Base-by-base conservation (phyloP, 2,329 filamentous ascomycete genomes). In the Verticillium klebahnii region DNA sequence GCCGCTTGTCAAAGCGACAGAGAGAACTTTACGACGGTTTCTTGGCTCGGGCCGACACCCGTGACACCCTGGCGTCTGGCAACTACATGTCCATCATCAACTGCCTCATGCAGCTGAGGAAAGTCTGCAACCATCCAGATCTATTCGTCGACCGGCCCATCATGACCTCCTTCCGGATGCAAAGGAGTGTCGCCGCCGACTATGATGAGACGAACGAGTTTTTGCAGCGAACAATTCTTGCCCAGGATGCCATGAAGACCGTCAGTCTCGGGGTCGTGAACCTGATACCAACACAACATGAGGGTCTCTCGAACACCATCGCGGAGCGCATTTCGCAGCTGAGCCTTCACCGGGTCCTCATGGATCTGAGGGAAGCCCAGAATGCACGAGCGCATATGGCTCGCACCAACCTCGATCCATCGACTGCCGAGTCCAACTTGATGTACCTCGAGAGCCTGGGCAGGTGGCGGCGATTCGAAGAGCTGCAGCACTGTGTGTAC, bases 41-140 rank as follows among this genome's bases (percentile, higher is more conserved):
- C 75, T 87, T 99, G 78, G 92, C 92, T 37, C 88, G 93, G 61
- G 89, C 90, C 3, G 92, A 97, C 69, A 98, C 95, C 0, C 89
- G 92, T 66, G 90, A 92, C 63, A 97, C 93, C 0, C 80, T 99
- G 19, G 86, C 92, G 2, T 96, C 92, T 1, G 95, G 95, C 32
- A 99, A 98, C 70, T 97, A 97, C 73, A 86, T 99, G 66, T 97
- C 93, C 19, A 97, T 99, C 73, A 98, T 98, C 77, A 97, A 97
- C 73, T 98, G 96, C 74, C 79, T 99, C 59, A 97, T 99, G 93
- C 95, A 97, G 72, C 82, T 99, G 60, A 88, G 95, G 57, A 97
- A 98, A 74, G 96, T 99, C 59, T 99, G 95, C 82, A 99, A 99
- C 68, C 95, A 99, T 71, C 96, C 95, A 0, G 95, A 99, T 75